A percentile compares a stretch with the other conserved stretches of the same genome.
Evolutionary conservation across 139 green algal species (phyloP).

Genomic region (Spirogloea muscicola): DNA sequence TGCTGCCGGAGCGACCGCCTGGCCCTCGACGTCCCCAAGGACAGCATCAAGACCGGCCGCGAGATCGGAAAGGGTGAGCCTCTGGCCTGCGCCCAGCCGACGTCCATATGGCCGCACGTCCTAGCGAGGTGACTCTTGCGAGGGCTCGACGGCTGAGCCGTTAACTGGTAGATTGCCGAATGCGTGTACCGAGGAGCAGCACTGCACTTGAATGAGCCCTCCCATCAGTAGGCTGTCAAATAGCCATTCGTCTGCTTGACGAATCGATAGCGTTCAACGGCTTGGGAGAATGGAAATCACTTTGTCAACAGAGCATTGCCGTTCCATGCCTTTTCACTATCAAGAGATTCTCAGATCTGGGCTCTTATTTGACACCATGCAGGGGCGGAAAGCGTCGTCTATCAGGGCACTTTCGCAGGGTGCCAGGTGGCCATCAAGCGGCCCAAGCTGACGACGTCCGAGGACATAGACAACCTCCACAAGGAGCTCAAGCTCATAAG

Average conservation of each 20-base stretch:
- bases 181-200: too few relatives aligned
- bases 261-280: too few relatives aligned
- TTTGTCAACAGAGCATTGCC: too few relatives aligned
- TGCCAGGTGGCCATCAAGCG: constrained; percentile 28
- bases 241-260: too few relatives aligned
- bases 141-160: too few relatives aligned
- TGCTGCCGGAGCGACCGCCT: constrained; percentile 27
- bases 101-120: too few relatives aligned
- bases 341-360: neutral
- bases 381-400: constrained; percentile 40
- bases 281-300: too few relatives aligned
- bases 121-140: too few relatives aligned
- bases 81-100: too few relatives aligned
- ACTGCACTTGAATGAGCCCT: too few relatives aligned
- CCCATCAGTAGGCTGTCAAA: too few relatives aligned
- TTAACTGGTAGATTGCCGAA: too few relatives aligned
- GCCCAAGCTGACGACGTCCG: constrained; percentile 16
- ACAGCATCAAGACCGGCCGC: constrained; percentile 4
- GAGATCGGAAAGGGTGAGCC: constrained; percentile 13
- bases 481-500: constrained; percentile 38
- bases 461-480: constrained; percentile 43
- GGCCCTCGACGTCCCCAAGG: constrained; percentile 5
- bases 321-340: neutral
- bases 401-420: constrained; percentile 5
- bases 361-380: neutral